Evolutionary conservation across 2,329 filamentous ascomycete species (phyloP).

Genomic region (Scytalidium sp.): DNA sequence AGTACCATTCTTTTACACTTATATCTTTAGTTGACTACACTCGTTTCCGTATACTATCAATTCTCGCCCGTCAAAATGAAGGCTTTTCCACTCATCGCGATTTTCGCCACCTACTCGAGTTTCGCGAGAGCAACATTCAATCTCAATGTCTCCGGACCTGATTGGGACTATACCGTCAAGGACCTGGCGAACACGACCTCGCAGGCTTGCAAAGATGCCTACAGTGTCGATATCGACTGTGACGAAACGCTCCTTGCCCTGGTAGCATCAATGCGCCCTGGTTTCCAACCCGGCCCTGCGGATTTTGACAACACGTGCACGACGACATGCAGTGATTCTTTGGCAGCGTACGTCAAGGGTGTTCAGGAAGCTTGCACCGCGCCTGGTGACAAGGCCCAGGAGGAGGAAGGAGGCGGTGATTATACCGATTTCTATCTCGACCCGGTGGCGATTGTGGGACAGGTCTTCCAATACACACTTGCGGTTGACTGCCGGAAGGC

Average conservation of each 20-base stretch:
- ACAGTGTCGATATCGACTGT: constrained; percentile 26
- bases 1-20: no score
- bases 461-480: constrained; percentile 8
- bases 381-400: constrained; percentile 23
- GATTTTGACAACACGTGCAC: constrained; percentile 25
- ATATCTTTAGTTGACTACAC: no score
- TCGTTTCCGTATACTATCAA: neutral
- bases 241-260: constrained; percentile 25
- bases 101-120: neutral
- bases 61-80: neutral
- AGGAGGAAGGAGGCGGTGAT: constrained; percentile 9
- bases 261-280: constrained; percentile 26
- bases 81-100: neutral
- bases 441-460: constrained; percentile 5
- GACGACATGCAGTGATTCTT: constrained; percentile 21
- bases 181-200: constrained; percentile 28
- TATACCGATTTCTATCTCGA: constrained; percentile 18
- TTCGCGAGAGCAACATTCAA: constrained; percentile 14
- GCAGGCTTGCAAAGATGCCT: constrained; percentile 26
- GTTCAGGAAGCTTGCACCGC: constrained; percentile 21
- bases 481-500: neutral
- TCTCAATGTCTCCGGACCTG: constrained; percentile 25
- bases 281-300: constrained; percentile 20
- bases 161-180: constrained; percentile 28
- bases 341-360: constrained; percentile 22